Conservation (phyloP, 1,284 basidiomycete species). For the Heterobasidion occidentale region DNA sequence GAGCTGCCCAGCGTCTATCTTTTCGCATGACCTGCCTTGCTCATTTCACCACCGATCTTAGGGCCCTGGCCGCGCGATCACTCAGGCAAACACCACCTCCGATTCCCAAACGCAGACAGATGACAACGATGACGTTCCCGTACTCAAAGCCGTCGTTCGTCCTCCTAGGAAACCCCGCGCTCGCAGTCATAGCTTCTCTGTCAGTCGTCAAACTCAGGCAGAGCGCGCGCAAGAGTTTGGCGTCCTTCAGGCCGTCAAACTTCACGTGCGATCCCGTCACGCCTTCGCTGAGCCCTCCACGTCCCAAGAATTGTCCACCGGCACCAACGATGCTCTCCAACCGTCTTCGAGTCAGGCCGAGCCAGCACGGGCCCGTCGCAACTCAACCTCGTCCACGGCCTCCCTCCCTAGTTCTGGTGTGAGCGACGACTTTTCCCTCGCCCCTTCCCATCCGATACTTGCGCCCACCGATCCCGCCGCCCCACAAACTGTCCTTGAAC, state of each 20-base stretch:
- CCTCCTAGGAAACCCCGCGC: slow-evolving; percentile 30
- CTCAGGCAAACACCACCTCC: slow-evolving; percentile 53
- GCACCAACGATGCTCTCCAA: slow-evolving; percentile 3
- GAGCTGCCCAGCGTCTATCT: slow-evolving; percentile 12
- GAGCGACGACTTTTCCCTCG: slow-evolving; percentile 6
- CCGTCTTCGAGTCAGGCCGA: slow-evolving; percentile 11
- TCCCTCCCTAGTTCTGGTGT: slow-evolving; percentile 10
- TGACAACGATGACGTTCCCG: slow-evolving; percentile 44
- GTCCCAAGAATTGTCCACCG: slow-evolving; percentile 2
- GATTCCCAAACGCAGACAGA: slow-evolving; percentile 44
- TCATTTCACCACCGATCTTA: slow-evolving; percentile 19
- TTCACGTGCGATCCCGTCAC: slow-evolving; percentile 50
- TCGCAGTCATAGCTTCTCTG: slow-evolving; percentile 52
- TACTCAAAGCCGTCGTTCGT: slow-evolving; percentile 22
- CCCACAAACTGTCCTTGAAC: slow-evolving; percentile 13
- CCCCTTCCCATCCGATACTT: slow-evolving; percentile 2
- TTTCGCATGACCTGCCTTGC: slow-evolving; percentile 6
- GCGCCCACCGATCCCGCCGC: slow-evolving; percentile 9
- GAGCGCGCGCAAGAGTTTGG: slow-evolving; percentile 38
- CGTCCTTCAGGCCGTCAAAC: slow-evolving; percentile 52
- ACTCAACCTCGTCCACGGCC: slow-evolving; percentile 31
- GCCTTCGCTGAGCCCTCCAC: slow-evolving; percentile 26
- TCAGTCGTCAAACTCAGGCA: slow-evolving; percentile 29
- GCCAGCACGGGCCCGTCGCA: slow-evolving; percentile 28
- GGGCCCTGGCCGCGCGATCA: slow-evolving; percentile 59